Evolutionary conservation across 1,139 yeast genomes (phyloP), one percentile per base, ranked within the genome.

Genomic region (Diutina neorugosa): DNA sequence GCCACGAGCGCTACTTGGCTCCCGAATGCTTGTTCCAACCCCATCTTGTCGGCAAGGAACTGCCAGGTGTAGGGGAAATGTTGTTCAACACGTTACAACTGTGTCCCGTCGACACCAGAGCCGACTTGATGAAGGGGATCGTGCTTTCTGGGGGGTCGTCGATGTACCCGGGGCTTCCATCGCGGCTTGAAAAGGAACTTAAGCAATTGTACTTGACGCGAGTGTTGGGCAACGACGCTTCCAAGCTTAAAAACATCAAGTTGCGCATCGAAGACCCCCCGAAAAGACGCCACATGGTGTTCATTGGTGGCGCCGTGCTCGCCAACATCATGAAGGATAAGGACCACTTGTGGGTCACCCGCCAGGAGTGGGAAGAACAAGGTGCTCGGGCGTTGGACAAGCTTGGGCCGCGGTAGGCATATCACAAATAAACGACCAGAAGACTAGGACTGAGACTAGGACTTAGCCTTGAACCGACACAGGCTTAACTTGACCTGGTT

Each of bases 21-120:
- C 97, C 98, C 42, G 98, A 93, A 70, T 93, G 98, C 72, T 77
- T 93, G 62, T 93, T 93, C 80, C 98, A 94, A 72, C 98, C 98
- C 53, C 83, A 84, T 62, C 78, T 93, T 61, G 97, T 93, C n/a
- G 98, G 91, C 67, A 89, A 88, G 56, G 98, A 93, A 71, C 97
- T 90, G 67, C 96, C 96, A 1, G 98, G 98, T 62, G 83, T 93
- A 56, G 98, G 97, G 54, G 98, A 93, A 69, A 76, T 86, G 44
- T 76, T 93, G 57, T 93, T 90, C 74, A 88, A 89, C 67, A 89
- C 96, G 2, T 84, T 93, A 59, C 98, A 93, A 73, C 72, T 90
- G 6, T 97, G 98, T 47, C 98, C 93, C 65, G 85, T 93, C 52
- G 98, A 93, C 67, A 82, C 93, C 54, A 82, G 98, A 69, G 78